Conservation (phyloP, 2,329 filamentous ascomycete species). For the Fusarium annulatum region DNA sequence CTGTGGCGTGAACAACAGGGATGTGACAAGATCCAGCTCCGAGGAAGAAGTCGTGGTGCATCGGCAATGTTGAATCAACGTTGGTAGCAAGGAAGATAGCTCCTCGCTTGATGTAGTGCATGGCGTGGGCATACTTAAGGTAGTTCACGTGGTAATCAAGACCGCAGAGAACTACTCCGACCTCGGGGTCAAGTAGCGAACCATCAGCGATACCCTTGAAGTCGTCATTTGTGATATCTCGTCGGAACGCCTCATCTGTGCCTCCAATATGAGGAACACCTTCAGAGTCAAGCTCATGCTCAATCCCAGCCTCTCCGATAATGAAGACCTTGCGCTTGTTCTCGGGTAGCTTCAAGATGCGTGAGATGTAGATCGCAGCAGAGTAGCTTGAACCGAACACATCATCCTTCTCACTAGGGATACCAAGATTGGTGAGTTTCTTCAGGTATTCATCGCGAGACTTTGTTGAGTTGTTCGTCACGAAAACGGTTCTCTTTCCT, state of each 20-base stretch:
- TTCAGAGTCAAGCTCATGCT: slow-evolving; percentile 86
- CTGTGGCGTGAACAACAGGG: slow-evolving; percentile 79
- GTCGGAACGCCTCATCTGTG: slow-evolving; percentile 80
- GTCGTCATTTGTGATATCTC: slow-evolving; percentile 84
- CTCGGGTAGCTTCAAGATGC: slow-evolving; percentile 82
- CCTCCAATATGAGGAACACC: slow-evolving; percentile 85
- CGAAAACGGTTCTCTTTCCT: slow-evolving; percentile 95
- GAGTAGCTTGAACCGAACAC: slow-evolving; percentile 97
- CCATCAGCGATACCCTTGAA: slow-evolving; percentile 82
- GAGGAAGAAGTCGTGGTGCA: slow-evolving; percentile 84
- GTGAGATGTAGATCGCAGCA: slow-evolving; percentile 92
- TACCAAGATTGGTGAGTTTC: slow-evolving; percentile 85
- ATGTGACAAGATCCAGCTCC: slow-evolving; percentile 87
- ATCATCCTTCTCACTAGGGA: slow-evolving; percentile 84
- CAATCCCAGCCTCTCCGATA: slow-evolving; percentile 90
- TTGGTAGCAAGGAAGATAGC: slow-evolving; percentile 94
- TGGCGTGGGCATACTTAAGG: slow-evolving; percentile 85
- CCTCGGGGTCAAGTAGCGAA: slow-evolving; percentile 82
- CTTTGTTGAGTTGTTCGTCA: slow-evolving; percentile 99
- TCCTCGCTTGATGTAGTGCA: slow-evolving; percentile 85
- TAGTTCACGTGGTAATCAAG: slow-evolving; percentile 97
- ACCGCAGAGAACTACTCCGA: slow-evolving; percentile 88
- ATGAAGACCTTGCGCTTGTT: slow-evolving; percentile 95
- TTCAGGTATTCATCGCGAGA: slow-evolving; percentile 91
- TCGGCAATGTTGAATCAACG: slow-evolving; percentile 88